These are phyloP conservation scores for Arabidopsis arenosa DNA, from an alignment of 345 rosid genomes.

Conservation along the genomic window DNA sequence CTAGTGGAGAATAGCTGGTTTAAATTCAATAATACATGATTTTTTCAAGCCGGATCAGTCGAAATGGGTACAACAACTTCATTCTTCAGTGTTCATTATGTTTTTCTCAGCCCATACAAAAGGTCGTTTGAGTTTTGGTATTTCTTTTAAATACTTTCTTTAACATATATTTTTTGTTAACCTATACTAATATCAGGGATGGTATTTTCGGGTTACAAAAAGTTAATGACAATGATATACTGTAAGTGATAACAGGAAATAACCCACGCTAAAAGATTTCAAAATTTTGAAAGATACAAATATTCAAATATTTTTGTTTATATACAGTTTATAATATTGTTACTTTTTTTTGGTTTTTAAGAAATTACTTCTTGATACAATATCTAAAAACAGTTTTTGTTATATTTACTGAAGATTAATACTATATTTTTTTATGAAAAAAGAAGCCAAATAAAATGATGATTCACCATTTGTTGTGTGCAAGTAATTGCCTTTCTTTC, in stretches of 20 bases:
- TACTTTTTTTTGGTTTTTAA: not conserved
- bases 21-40: not conserved
- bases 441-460: slow-evolving; percentile 23
- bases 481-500: slow-evolving; percentile 40
- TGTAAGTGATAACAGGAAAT: not conserved
- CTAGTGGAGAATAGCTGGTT: not conserved
- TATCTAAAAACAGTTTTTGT: not conserved
- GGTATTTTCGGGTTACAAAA: not conserved
- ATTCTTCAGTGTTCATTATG: not conserved
- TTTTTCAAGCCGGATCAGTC: not conserved
- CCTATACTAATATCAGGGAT: not conserved
- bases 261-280: not conserved
- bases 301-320: no score
- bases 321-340: not conserved
- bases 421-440: not conserved
- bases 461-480: slow-evolving; percentile 47
- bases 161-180: not conserved
- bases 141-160: not conserved
- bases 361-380: not conserved
- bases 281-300: not conserved
- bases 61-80: not conserved
- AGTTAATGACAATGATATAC: not conserved
- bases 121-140: not conserved
- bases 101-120: slow-evolving; percentile 5
- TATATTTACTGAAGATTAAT: not conserved